Base-by-base conservation (phyloP, 306 rosid species). In the Prunus fruticosa region DNA sequence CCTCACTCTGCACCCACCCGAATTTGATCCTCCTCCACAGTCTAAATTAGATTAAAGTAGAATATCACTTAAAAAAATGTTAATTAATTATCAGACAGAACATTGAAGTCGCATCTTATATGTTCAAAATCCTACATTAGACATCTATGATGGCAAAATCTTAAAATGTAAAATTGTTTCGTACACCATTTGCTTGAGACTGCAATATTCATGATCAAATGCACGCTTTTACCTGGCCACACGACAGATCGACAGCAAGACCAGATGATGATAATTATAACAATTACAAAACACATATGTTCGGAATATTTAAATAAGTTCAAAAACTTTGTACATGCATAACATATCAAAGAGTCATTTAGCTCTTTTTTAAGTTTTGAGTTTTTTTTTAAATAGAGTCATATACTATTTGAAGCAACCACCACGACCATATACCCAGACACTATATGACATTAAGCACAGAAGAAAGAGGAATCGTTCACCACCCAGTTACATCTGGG, bases 261-360 rank as follows among this genome's bases (percentile, higher is more conserved):
- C 7, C 22, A 19, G 28, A 52, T 8, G 13, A 34, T 14, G 15
- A 1, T 8, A 2, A 9, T 19, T 4, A 11, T 8, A 14, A 73
- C 16, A 15, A 2, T 22, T 72, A 74, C 10, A 75, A 13, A 74
- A 46, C 69, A 45, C 80, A 72, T 0, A 53, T 18, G 76, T 76
- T 51, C 49, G 2, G 43, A 15, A 16, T 38, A 18, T 43, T 23
- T 73, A 49, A 65, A 13, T 18, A 45, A 5, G 66, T 78, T 64
- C 13, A 50, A 54, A 56, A 32, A 15, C 57, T 53, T 74, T 65
- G 70, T 72, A 78, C 80, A 79, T 61, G 8, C 38, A 75, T 70
- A 74, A 4, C 69, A 60, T 3, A 46, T 52, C 67, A 19, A 49
- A 72, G 61, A 51, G 54, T 73, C 57, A 60, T 45, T 60, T 61